Base-by-base conservation (phyloP, 192 early-diverging fungal genomes). In the Lunasporangiospora selenospora region DNA sequence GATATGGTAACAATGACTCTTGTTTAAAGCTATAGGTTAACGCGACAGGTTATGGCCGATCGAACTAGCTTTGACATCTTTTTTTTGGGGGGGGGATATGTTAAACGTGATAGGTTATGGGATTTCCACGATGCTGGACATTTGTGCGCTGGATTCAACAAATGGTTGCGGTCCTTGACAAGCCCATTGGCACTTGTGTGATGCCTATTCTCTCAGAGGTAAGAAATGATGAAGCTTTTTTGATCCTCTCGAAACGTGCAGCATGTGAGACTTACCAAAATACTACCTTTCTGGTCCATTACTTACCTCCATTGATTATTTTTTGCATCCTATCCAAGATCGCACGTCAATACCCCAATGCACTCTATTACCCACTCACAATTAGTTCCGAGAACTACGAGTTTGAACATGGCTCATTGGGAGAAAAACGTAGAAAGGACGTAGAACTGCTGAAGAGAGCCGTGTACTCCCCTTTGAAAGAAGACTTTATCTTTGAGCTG, bases 111-210 rank as follows among this genome's bases (percentile, higher is more conserved):
- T 63, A 85, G 81, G 67, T 75, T 0, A 49, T 71, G 24, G 47
- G 65, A 18, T 44, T 78, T 33, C 53, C 76, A 11, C 69, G 80
- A 12, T 70, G 76, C n/a, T 93, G 89, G 89, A 83, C 82, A 31
- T 88, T 90, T 76, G 73, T 93, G 37, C 78, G 83, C 30, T 93
- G 91, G 91, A 77, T 93, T 38, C 87, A 88, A 19, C 90, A 93
- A 45, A 65, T 93, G 41, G 88, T 90, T 1, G 85, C 91, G 13
- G 50, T 90, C 16, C 75, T 93, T 1, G 89, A 90, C 45, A 88
- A 87, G 43, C 45, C 77, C 6, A 65, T 79, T 8, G 83, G 83
- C 18, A 41, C 53, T 36, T 64, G 67, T 11, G 55, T 89, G 31
- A 82, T 82, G 55, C 83, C 85, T 7, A 59, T 88, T 8, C 39